Base-by-base conservation (phyloP, 306 rosid genomes). In the Rosa rugosa region DNA sequence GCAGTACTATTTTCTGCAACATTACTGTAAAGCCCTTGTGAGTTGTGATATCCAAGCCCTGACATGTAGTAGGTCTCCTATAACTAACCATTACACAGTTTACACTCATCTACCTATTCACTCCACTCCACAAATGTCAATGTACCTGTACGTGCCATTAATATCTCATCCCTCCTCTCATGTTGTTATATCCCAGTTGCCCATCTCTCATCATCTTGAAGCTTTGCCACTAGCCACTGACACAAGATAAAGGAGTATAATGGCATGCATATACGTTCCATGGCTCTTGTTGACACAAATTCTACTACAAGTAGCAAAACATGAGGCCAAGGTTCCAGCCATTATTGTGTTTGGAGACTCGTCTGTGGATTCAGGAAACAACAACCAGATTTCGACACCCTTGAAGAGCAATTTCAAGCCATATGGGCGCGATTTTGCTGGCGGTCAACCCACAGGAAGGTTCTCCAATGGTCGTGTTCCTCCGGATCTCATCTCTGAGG, bases 271-370 rank as follows among this genome's bases (percentile, higher is more conserved):
- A 14, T 68, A 46, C 83, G 46, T 51, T 54, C 31, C 86, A 64
- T 70, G 81, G 80, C 65, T 84, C 14, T 27, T 84, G 25, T 49
- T 62, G 0, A 25, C 73, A 12, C 65, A 27, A 65, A 38, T 70
- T 34, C 60, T 69, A 25, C 67, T 76, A 8, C 69, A 60, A 22
- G 64, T 69, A 11, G 42, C 87, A 25, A 66, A 36, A 65, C 41
- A 11, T 45, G 70, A 25, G 69, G 73, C 80, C 4, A 78, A 75
- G 25, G 75, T 88, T 69, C 87, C 91, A 2, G 89, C 91, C n/a
- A 53, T 87, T 13, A 80, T 85, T 17, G 91, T 87, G 31, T 87
- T 87, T 59, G 91, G 91, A 62, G 91, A 87, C 66, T 87, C 91
- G 3, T 3, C 91, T 3, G 91, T 87, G 76, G 91, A 87, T 65